Conservation (phyloP, 257 asterid species). For the Capsicum rhomboideum region DNA sequence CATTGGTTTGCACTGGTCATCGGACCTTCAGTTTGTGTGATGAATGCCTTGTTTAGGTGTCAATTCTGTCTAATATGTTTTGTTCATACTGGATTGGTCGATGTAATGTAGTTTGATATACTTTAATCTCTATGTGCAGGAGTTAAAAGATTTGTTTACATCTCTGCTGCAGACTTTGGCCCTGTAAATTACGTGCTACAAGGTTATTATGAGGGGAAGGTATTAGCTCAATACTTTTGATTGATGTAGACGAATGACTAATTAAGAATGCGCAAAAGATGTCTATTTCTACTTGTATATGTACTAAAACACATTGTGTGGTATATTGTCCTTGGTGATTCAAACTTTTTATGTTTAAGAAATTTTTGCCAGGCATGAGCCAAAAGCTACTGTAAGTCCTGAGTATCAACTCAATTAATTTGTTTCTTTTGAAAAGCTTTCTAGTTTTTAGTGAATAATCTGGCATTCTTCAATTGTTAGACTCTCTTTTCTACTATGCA, state of each 20-base stretch:
- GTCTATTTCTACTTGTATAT: background rate
- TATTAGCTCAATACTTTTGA: background rate
- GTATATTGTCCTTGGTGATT: background rate
- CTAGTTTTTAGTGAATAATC: background rate
- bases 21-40: background rate
- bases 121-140: conserved; percentile 2
- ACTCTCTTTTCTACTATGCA: background rate
- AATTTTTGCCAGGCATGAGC: background rate
- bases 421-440: background rate
- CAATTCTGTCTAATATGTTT: background rate
- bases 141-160: conserved; percentile 17
- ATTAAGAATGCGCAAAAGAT: background rate
- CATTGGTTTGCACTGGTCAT: background rate
- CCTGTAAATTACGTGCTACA: conserved; percentile 11
- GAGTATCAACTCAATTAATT: background rate
- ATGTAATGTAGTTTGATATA: background rate
- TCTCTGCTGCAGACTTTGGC: conserved; percentile 22
- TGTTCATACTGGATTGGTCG: background rate
- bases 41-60: background rate
- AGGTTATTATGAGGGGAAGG: conserved; percentile 21
- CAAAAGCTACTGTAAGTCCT: background rate
- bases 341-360: background rate
- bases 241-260: background rate
- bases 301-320: background rate
- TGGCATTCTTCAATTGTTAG: background rate